Conservation (phyloP, 2,329 filamentous ascomycete species). For the Cordyceps militaris region DNA sequence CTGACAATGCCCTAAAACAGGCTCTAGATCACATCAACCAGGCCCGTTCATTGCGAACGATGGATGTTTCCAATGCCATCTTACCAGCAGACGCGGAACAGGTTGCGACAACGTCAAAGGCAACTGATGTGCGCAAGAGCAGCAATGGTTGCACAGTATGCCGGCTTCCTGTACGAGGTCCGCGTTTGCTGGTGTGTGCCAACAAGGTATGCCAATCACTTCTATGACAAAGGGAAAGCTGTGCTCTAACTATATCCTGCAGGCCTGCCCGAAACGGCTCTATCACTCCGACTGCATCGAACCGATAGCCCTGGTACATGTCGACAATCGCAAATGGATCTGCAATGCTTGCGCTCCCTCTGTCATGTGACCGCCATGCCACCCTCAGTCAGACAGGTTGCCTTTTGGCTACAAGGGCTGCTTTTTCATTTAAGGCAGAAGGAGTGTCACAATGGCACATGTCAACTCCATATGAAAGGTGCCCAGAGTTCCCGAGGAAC, state of each 20-base stretch:
- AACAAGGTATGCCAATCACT: conserved; percentile 36
- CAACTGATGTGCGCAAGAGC: conserved; percentile 34
- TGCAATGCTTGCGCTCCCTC: conserved; percentile 36
- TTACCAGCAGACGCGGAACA: background rate
- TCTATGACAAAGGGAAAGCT: conserved; percentile 1
- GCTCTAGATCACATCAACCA: conserved; percentile 38
- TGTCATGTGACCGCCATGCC: background rate
- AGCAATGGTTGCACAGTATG: conserved; percentile 42
- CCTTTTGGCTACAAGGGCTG: background rate
- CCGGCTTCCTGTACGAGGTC: conserved; percentile 40
- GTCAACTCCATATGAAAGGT: background rate
- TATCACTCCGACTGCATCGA: conserved; percentile 44
- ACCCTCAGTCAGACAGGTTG: background rate
- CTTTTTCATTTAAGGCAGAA: background rate
- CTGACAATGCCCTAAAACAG: conserved; percentile 36
- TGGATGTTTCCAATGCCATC: conserved; percentile 18
- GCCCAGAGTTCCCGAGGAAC: too few relatives aligned
- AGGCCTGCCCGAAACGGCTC: conserved; percentile 38
- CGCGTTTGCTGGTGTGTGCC: conserved; percentile 41
- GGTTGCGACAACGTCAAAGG: conserved; percentile 20
- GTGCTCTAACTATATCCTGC: conserved; percentile 13
- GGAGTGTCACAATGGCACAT: background rate
- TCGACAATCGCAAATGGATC: conserved; percentile 33
- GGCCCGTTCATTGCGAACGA: conserved; percentile 19
- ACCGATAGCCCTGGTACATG: conserved; percentile 28